Evolutionary conservation across 768 basidiomycete genomes (phyloP).

Genomic region (Tylopilus felleus): DNA sequence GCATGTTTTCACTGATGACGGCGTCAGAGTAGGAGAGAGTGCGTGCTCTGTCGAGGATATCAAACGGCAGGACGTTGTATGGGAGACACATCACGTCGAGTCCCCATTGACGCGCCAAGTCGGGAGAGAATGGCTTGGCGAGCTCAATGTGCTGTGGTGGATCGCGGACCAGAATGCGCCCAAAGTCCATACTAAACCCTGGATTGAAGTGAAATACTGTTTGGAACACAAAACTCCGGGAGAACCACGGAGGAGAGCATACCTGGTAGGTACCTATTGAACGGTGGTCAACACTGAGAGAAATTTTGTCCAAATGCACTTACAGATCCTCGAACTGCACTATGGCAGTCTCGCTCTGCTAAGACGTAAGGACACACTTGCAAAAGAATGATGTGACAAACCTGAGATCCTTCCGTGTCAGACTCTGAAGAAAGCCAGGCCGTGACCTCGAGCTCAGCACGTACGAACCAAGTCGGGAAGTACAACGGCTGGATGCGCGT

Average conservation of each 20-base stretch:
- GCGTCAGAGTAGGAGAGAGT: slow-evolving; percentile 36
- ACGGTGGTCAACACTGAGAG: slow-evolving; percentile 12
- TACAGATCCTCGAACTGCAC: slow-evolving; percentile 46
- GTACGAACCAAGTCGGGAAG: slow-evolving; percentile 62
- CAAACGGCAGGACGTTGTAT: slow-evolving; percentile 52
- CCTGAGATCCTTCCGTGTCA: slow-evolving; percentile 23
- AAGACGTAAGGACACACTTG: slow-evolving; percentile 1
- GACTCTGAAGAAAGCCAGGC: slow-evolving; percentile 25
- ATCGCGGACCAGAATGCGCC: slow-evolving; percentile 39
- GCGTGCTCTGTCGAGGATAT: slow-evolving; percentile 38
- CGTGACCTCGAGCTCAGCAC: slow-evolving; percentile 47
- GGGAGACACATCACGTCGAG: slow-evolving; percentile 54
- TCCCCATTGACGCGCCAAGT: slow-evolving; percentile 46
- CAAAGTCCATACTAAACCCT: slow-evolving; percentile 35
- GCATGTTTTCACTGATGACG: slow-evolving; percentile 36
- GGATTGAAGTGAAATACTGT: neutral
- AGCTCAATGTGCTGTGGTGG: slow-evolving; percentile 21
- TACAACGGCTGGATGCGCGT: slow-evolving; percentile 51
- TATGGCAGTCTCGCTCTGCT: slow-evolving; percentile 32
- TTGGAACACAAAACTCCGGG: neutral
- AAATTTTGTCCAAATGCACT: slow-evolving; percentile 24
- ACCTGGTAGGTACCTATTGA: slow-evolving; percentile 31
- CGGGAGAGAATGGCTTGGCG: slow-evolving; percentile 46
- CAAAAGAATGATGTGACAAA: slow-evolving; percentile 13
- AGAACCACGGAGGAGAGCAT: neutral